Evolutionary conservation across 345 rosid genomes (phyloP).

Genomic region (Salix koriyanagi): DNA sequence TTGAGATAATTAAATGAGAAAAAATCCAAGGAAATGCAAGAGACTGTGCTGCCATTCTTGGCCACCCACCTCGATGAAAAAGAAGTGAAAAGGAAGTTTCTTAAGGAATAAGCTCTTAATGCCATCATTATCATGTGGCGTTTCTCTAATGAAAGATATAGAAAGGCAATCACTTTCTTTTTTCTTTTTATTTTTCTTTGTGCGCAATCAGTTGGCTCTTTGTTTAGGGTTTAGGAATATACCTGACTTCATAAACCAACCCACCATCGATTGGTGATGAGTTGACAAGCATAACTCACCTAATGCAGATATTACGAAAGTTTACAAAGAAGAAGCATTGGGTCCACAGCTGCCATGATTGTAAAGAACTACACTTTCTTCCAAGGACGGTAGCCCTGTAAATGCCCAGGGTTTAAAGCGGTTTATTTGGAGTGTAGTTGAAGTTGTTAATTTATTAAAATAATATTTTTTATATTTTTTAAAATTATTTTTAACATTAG

Average conservation of each 20-base stretch:
- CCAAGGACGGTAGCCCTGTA: background rate
- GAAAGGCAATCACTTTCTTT: background rate
- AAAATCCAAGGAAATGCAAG: background rate
- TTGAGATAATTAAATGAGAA: background rate
- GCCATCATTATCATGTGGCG: constrained; percentile 6
- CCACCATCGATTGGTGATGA: background rate
- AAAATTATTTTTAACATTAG: no score
- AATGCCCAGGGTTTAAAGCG: no score
- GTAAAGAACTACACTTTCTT: background rate
- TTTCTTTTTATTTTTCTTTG: background rate
- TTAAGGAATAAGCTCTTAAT: background rate
- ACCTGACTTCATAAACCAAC: background rate
- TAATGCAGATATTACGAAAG: background rate
- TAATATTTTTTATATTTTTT: no score
- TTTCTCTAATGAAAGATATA: background rate
- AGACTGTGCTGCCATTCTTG: background rate
- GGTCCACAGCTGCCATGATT: background rate
- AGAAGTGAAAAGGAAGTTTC: background rate
- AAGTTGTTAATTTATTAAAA: no score
- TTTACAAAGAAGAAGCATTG: background rate
- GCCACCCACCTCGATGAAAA: background rate
- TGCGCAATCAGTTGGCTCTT: background rate
- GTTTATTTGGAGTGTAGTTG: no score
- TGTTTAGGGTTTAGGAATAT: background rate
- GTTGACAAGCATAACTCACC: background rate